phyloP scores from a whole-genome alignment of 495 filamentous ascomycete species.

The Daldinia grandis region DNA sequence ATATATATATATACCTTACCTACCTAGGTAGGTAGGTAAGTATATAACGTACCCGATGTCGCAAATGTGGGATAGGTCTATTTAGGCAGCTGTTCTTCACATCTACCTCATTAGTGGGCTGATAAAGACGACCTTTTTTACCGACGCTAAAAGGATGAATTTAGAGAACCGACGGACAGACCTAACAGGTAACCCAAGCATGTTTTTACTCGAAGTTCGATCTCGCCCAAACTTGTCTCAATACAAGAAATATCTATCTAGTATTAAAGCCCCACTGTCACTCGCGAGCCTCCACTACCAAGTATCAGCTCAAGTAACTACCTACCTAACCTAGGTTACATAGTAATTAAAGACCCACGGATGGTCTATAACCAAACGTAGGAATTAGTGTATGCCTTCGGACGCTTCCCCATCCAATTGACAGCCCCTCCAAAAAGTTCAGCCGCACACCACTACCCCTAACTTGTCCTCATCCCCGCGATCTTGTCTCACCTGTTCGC shows the following conservation, averaged over 20 bases:
- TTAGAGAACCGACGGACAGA: slow-evolving; percentile 4
- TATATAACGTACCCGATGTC: neutral
- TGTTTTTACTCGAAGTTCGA: slow-evolving; percentile 5
- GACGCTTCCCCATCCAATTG: slow-evolving; percentile 27
- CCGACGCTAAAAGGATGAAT: slow-evolving; percentile 18
- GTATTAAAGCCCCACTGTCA: neutral
- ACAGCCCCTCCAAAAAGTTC: neutral
- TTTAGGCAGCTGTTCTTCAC: neutral
- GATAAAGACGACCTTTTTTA: neutral
- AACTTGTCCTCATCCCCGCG: slow-evolving; percentile 21
- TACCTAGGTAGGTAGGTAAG: too few species aligned
- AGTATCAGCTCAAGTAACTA: neutral
- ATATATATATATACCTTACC: too few species aligned
- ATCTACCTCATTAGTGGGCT: neutral
- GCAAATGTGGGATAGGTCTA: neutral
- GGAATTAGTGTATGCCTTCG: slow-evolving; percentile 21
- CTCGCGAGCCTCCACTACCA: neutral
- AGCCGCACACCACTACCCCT: slow-evolving; percentile 27
- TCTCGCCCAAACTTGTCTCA: slow-evolving; percentile 10
- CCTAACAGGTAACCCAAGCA: slow-evolving; percentile 10
- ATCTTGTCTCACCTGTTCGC: slow-evolving; percentile 27
- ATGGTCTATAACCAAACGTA: slow-evolving; percentile 2
- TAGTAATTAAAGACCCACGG: slow-evolving; percentile 13
- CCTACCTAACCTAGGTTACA: too few species aligned
- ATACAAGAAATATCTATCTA: slow-evolving; percentile 15